Percentiles rank a stretch among this genome's conserved stretches.
These are phyloP conservation scores for Parastagonospora nodorum DNA, from an alignment of 2,329 filamentous ascomycete genomes.

Conservation along the genomic window DNA sequence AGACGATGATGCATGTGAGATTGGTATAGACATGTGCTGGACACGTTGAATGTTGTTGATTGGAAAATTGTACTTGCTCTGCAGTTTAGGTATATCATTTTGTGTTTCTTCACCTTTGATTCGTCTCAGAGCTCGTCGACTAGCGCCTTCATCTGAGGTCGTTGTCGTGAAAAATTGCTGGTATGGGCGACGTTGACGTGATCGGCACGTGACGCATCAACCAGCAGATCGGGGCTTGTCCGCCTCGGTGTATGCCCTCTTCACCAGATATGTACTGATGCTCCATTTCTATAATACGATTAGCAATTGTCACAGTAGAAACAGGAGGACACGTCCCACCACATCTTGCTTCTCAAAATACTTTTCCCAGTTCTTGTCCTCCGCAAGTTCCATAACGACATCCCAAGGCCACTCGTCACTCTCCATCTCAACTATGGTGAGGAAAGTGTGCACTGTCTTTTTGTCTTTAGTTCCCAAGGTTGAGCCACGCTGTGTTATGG, in stretches of 20 bases:
- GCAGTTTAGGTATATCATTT: not conserved
- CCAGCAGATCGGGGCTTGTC: no score
- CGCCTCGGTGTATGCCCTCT: not conserved
- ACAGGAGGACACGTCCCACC: slow-evolving; percentile 10
- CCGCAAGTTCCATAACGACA: slow-evolving; percentile 17
- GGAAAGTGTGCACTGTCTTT: slow-evolving; percentile 10
- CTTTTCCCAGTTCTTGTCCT: slow-evolving; percentile 12
- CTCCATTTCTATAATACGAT: slow-evolving; percentile 20
- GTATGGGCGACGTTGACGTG: no score
- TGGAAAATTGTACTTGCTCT: not conserved
- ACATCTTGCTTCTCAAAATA: slow-evolving; percentile 17
- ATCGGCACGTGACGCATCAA: no score
- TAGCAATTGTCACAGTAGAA: not conserved
- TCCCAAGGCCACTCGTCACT: slow-evolving; percentile 26
- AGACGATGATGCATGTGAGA: slow-evolving; percentile 23
- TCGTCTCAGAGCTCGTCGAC: no score
- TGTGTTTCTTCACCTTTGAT: not conserved
- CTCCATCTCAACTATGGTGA: slow-evolving; percentile 18
- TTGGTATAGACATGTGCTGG: not conserved
- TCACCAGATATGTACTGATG: slow-evolving; percentile 14
- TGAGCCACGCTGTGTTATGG: slow-evolving; percentile 6
- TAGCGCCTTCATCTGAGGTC: no score
- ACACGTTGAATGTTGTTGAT: not conserved
- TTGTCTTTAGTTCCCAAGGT: slow-evolving; percentile 7
- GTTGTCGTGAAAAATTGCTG: no score